These are phyloP conservation scores for Tulasnella sp. DNA, from an alignment of 768 basidiomycete genomes.

Conservation along the genomic window DNA sequence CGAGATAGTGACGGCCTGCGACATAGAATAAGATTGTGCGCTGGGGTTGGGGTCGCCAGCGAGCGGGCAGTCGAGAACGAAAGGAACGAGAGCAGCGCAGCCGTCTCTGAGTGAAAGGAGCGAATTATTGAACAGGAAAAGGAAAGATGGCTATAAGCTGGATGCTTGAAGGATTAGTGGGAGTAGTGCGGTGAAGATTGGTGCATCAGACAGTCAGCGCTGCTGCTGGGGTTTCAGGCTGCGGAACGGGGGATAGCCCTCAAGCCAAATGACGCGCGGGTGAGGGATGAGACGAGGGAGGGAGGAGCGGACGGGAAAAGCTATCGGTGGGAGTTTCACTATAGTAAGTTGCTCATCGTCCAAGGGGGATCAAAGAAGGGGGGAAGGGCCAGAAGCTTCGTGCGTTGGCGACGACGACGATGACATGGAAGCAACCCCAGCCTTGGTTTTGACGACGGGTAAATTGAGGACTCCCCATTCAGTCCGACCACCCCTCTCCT, in stretches of 20 bases:
- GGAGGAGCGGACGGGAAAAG: neutral
- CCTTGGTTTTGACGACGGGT: neutral
- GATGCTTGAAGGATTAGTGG: neutral
- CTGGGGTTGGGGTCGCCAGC: neutral
- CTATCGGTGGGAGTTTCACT: neutral
- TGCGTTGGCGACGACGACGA: neutral
- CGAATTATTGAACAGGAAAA: no score
- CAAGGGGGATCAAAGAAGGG: neutral
- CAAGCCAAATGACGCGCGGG: neutral
- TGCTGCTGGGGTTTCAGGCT: neutral
- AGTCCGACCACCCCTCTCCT: neutral
- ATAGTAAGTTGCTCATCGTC: neutral
- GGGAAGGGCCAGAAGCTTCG: neutral
- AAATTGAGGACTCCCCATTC: neutral
- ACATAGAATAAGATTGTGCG: neutral
- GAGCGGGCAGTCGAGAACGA: neutral
- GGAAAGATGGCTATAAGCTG: neutral
- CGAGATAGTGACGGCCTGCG: neutral
- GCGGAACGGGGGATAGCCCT: neutral
- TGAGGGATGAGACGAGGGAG: neutral
- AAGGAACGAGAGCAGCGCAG: slow-evolving; percentile 6
- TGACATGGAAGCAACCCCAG: neutral
- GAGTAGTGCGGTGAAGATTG: neutral
- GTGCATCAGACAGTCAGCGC: neutral
- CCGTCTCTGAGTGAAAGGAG: neutral